Base-by-base conservation (phyloP, 192 early-diverging fungal species). In the Mortierella antarctica region DNA sequence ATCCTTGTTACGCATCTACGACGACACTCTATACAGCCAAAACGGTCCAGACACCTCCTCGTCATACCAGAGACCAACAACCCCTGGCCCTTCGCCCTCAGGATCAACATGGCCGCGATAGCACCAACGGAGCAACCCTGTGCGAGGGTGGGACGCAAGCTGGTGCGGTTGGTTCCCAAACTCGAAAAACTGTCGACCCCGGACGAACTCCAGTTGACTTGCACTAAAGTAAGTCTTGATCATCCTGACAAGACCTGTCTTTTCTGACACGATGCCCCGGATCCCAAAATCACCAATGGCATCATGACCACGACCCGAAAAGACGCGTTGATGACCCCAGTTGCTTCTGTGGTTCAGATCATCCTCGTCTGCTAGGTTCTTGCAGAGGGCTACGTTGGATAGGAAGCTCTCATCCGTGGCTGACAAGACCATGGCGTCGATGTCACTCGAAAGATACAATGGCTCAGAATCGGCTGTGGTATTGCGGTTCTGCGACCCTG, bases 301-400 rank as follows among this genome's bases (percentile, higher is more conserved):
- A 15, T 67, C 65, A 3, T 14, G 23, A 1, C 65, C 65, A 42
- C 65, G 31, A 12, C 65, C 65, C 8, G 65, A 67, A 56, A 67
- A 67, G 40, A 67, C 46, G n/a, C 65, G 65, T 21, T 67, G 65
- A 21, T 67, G 20, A n/a, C 42, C 39, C 65, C 65, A 67, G 40
- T 67, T 21, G 8, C 13, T 6, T 11, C 12, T 20, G 3, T 64
- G 20, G 9, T 50, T 46, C 48, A 59, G 47, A 17, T 59, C 67
- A 42, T 69, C 67, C 44, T 45, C 18, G 6, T 58, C 21, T 17
- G 41, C 42, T 31, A 15, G 15, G 6, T 18, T 15, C 15, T n/a
- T 6, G 50, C 50, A 2, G 50, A 51, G n/a, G 50, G 50, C 31
- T 31, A 31, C 31, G 1, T 31, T 31, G 31, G 31, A 2, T 31